Evolutionary conservation across 2,329 filamentous ascomycete species (phyloP).

Genomic region (Aspergillus sp.): DNA sequence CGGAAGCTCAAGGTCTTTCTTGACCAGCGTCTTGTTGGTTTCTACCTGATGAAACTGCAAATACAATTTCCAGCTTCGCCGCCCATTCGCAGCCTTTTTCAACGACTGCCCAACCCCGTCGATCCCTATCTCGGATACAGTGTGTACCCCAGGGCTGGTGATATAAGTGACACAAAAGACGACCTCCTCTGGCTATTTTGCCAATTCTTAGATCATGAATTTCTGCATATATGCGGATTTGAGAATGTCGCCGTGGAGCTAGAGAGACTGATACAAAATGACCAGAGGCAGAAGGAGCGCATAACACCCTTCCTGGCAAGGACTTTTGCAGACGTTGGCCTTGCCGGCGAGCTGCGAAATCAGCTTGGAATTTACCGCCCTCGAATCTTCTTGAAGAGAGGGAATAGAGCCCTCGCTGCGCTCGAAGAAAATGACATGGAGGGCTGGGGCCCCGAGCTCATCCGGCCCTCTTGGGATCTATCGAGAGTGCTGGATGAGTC

Average conservation of each 20-base stretch:
- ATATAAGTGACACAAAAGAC: neutral
- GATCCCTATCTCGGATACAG: neutral
- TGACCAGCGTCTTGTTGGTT: too few species aligned
- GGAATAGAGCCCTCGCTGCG: neutral
- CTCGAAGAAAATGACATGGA: neutral
- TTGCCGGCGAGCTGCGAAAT: neutral
- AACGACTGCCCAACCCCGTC: neutral
- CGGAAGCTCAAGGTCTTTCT: too few species aligned
- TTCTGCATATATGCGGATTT: neutral
- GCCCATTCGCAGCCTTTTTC: neutral
- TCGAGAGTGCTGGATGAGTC: neutral
- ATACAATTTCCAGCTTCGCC: neutral
- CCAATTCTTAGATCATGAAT: neutral
- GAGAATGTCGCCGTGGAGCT: neutral
- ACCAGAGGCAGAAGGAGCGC: neutral
- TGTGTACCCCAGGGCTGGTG: neutral
- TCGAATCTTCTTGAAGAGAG: neutral
- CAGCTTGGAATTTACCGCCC: neutral
- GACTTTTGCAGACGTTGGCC: neutral
- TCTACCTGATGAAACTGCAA: neutral
- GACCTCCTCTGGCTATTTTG: neutral
- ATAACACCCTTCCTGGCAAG: neutral
- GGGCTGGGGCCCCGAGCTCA: neutral
- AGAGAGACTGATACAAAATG: neutral
- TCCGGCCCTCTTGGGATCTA: neutral